A percentile compares a stretch with the other conserved stretches of the same genome.
phyloP scores from a whole-genome alignment of 2,329 filamentous ascomycete species.

The Trichophyton simii region DNA sequence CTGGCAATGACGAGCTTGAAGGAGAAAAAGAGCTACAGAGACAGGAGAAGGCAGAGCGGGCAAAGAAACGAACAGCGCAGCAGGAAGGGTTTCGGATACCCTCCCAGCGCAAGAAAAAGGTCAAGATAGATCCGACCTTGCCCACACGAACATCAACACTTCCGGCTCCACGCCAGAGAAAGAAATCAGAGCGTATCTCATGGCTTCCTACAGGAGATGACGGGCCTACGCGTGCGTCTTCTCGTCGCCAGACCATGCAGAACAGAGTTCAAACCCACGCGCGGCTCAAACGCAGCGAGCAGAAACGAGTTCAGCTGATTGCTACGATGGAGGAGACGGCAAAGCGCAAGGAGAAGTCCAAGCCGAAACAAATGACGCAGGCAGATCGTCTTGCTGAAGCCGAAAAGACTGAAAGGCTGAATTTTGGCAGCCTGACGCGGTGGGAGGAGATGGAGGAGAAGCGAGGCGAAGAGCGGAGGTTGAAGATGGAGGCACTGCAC shows the following conservation, averaged over 20 bases:
- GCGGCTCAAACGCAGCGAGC: slow-evolving; percentile 37
- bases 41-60: slow-evolving; percentile 56
- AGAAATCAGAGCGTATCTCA: slow-evolving; percentile 58
- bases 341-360: slow-evolving; percentile 54
- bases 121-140: slow-evolving; percentile 44
- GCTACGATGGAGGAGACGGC: slow-evolving; percentile 50
- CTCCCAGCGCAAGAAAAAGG: slow-evolving; percentile 55
- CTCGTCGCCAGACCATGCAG: slow-evolving; percentile 49
- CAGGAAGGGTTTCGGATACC: slow-evolving; percentile 49
- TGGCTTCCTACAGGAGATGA: slow-evolving; percentile 55
- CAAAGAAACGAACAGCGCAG: slow-evolving; percentile 52
- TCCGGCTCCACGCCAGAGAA: slow-evolving; percentile 42
- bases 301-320: slow-evolving; percentile 35
- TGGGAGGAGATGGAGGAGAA: slow-evolving; percentile 92
- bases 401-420: slow-evolving; percentile 68
- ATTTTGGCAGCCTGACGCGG: slow-evolving; percentile 77
- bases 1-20: slow-evolving; percentile 54
- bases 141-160: slow-evolving; percentile 19
- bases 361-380: slow-evolving; percentile 75
- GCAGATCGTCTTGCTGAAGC: slow-evolving; percentile 74
- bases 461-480: slow-evolving; percentile 69
- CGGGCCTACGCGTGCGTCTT: slow-evolving; percentile 49
- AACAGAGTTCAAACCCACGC: slow-evolving; percentile 49
- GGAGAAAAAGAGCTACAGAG: slow-evolving; percentile 80
- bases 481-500: slow-evolving; percentile 75